These are phyloP conservation scores for Alternaria sp. DNA, from an alignment of 2,329 filamentous ascomycete genomes.

Conservation along the genomic window DNA sequence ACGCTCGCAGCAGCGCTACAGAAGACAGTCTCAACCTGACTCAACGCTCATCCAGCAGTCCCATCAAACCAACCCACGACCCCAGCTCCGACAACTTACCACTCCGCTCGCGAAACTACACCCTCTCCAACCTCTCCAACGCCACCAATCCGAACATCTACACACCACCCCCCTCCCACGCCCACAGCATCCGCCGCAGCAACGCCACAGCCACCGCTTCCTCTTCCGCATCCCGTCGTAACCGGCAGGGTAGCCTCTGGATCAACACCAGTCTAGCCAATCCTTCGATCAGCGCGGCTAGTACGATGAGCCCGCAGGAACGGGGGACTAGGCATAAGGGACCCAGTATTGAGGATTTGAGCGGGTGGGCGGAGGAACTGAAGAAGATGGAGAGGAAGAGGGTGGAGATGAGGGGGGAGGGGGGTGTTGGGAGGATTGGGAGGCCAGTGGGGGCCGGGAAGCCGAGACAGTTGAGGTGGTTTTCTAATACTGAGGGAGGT, in stretches of 20 bases:
- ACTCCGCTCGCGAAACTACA: background rate
- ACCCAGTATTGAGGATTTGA: conserved; percentile 7
- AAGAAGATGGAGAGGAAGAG: conserved; percentile 13
- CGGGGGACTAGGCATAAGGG: background rate
- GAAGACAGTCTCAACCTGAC: fast-evolving
- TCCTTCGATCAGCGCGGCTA: background rate
- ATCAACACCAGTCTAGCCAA: background rate
- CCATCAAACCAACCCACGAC: background rate
- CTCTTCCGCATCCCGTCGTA: background rate
- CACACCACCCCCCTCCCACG: background rate
- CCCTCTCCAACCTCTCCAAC: background rate
- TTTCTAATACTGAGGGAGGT: background rate
- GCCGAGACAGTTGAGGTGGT: background rate
- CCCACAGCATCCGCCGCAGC: background rate
- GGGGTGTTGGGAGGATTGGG: background rate
- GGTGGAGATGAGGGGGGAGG: background rate
- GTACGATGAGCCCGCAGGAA: background rate
- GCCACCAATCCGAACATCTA: background rate
- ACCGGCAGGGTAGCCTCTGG: background rate
- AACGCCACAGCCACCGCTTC: background rate
- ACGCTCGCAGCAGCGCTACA: background rate
- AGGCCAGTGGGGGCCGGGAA: background rate
- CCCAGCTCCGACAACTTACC: background rate
- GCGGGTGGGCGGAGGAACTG: conserved; percentile 12
- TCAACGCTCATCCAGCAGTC: background rate